phyloP scores from a whole-genome alignment of 805 yeast species.

The Candida khao-thaluensis region DNA sequence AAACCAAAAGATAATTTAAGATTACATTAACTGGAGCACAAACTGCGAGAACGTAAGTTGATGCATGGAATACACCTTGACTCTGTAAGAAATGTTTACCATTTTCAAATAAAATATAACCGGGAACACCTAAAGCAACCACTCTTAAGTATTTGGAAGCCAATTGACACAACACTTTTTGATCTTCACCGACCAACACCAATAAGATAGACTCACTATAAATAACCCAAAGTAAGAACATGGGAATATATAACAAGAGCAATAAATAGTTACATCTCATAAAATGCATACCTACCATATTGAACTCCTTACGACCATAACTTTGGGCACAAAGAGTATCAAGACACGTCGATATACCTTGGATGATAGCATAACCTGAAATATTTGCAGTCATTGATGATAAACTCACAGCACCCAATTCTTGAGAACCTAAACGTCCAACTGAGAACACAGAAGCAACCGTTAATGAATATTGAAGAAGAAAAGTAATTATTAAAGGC shows the following conservation, averaged over 20 bases:
- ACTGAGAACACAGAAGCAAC: slow-evolving; percentile 78
- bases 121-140: slow-evolving; percentile 67
- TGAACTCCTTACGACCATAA: slow-evolving; percentile 64
- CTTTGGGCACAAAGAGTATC: slow-evolving; percentile 81
- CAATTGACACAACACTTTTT: slow-evolving; percentile 29
- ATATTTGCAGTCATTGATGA: slow-evolving; percentile 80
- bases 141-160: slow-evolving; percentile 60
- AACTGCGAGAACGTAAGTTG: slow-evolving; percentile 64
- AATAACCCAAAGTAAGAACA: slow-evolving; percentile 60
- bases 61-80: slow-evolving; percentile 78
- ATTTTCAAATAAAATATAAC: slow-evolving; percentile 68
- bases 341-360: slow-evolving; percentile 75
- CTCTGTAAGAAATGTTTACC: slow-evolving; percentile 73
- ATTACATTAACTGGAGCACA: slow-evolving; percentile 76
- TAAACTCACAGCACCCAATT: slow-evolving; percentile 72
- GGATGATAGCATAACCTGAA: slow-evolving; percentile 70
- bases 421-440: slow-evolving; percentile 68
- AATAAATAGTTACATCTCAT: slow-evolving; percentile 64
- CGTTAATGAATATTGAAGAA: slow-evolving; percentile 69
- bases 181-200: slow-evolving; percentile 24
- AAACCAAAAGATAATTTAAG: slow-evolving; percentile 66
- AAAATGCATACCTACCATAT: slow-evolving; percentile 65
- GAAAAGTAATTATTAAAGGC: slow-evolving; percentile 65
- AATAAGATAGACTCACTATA: slow-evolving; percentile 51
- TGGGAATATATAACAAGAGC: slow-evolving; percentile 50